These are phyloP conservation scores for Daldinia caldariorum DNA, from an alignment of 495 filamentous ascomycete genomes.

Conservation along the genomic window DNA sequence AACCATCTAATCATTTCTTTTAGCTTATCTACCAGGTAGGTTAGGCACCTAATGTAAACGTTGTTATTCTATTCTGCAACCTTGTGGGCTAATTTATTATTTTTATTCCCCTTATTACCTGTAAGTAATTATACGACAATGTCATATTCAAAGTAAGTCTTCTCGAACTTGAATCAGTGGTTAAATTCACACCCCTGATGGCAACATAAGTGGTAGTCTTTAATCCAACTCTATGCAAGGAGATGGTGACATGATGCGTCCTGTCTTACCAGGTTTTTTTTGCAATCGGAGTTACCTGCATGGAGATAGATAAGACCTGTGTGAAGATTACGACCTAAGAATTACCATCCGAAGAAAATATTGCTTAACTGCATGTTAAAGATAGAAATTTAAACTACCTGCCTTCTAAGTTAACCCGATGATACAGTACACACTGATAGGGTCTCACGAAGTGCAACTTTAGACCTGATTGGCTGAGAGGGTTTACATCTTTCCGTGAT, in stretches of 20 bases:
- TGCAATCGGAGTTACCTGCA: background rate
- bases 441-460: background rate
- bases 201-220: background rate
- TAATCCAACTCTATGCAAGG: background rate
- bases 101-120: too few species aligned
- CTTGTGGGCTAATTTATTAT: too few species aligned
- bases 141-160: too few species aligned
- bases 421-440: background rate
- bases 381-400: background rate
- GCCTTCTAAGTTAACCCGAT: background rate
- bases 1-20: too few species aligned
- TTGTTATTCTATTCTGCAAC: too few species aligned
- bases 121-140: too few species aligned
- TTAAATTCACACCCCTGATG: too few species aligned
- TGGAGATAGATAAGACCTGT: background rate
- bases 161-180: too few species aligned
- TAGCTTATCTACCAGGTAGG: too few species aligned
- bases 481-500: background rate
- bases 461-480: background rate
- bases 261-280: slow-evolving; percentile 3
- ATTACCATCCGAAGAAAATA: background rate
- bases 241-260: background rate
- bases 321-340: background rate
- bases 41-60: too few species aligned
- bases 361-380: background rate